Evolutionary conservation across 2,329 filamentous ascomycete genomes (phyloP).

Genomic region (Apiospora rasikravindrae): DNA sequence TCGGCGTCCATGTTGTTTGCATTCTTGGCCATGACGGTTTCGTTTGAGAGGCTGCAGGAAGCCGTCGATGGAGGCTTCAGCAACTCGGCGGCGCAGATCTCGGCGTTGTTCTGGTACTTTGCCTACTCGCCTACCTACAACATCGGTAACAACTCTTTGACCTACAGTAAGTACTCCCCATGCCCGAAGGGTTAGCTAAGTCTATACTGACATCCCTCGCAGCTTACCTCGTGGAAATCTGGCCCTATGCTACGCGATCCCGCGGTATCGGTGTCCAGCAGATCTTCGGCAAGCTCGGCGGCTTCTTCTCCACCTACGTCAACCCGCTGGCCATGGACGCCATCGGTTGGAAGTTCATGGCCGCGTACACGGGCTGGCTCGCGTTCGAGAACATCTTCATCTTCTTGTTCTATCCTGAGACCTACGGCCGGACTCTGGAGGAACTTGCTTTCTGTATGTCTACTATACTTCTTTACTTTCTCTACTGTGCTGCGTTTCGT

Average conservation of each 20-base stretch:
- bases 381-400: slow-evolving; percentile 57
- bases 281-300: slow-evolving; percentile 52
- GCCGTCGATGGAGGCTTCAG: slow-evolving; percentile 33
- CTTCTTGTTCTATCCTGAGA: slow-evolving; percentile 86
- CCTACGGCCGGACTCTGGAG: slow-evolving; percentile 79
- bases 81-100: slow-evolving; percentile 35
- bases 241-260: slow-evolving; percentile 60
- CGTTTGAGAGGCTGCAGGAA: slow-evolving; percentile 46
- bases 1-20: slow-evolving; percentile 49
- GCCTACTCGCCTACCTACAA: slow-evolving; percentile 66
- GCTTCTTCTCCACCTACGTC: slow-evolving; percentile 51
- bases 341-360: slow-evolving; percentile 49
- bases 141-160: slow-evolving; percentile 69
- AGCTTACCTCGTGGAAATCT: slow-evolving; percentile 62
- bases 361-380: slow-evolving; percentile 51
- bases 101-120: slow-evolving; percentile 63
- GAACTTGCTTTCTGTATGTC: slow-evolving; percentile 57
- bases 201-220: slow-evolving; percentile 14
- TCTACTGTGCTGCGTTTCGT: rapidly evolving
- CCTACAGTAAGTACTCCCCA: slow-evolving; percentile 54
- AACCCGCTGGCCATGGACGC: slow-evolving; percentile 49
- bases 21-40: slow-evolving; percentile 58
- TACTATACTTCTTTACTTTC: neutral
- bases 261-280: slow-evolving; percentile 65
- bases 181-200: neutral